phyloP scores from a whole-genome alignment of 306 rosid species.

The Dalbergia cultrata region DNA sequence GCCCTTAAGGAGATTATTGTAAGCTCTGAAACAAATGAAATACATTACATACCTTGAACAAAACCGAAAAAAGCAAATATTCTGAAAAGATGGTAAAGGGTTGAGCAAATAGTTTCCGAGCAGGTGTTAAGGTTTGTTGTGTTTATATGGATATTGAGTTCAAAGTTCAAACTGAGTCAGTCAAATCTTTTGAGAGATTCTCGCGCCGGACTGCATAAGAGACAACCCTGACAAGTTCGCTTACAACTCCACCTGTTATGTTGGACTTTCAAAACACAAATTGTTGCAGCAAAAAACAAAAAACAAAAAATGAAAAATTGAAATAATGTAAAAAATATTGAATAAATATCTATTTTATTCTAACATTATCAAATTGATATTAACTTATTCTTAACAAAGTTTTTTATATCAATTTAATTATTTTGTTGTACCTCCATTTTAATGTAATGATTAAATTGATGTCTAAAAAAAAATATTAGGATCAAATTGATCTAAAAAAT shows the following conservation, averaged over 20 bases:
- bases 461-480: too few relatives aligned
- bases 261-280: slow-evolving; percentile 37
- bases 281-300: neutral
- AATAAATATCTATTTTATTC: too few relatives aligned
- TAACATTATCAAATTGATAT: too few relatives aligned
- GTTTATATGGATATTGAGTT: slow-evolving; percentile 28
- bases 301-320: neutral
- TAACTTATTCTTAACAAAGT: too few relatives aligned
- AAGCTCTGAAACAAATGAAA: slow-evolving; percentile 25
- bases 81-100: neutral
- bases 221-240: slow-evolving; percentile 56
- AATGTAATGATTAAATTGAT: too few relatives aligned
- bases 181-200: slow-evolving; percentile 29
- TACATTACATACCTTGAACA: slow-evolving; percentile 46
- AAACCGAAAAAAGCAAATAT: slow-evolving; percentile 1
- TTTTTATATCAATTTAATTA: too few relatives aligned
- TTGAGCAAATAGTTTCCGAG: slow-evolving; percentile 21
- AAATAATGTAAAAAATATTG: neutral
- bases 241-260: slow-evolving; percentile 47
- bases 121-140: slow-evolving; percentile 3
- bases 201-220: neutral
- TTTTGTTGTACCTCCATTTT: too few relatives aligned
- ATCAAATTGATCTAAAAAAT: too few relatives aligned
- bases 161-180: slow-evolving; percentile 26
- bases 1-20: neutral